phyloP scores from a whole-genome alignment of 345 rosid genomes.

The Trapa bicornis region DNA sequence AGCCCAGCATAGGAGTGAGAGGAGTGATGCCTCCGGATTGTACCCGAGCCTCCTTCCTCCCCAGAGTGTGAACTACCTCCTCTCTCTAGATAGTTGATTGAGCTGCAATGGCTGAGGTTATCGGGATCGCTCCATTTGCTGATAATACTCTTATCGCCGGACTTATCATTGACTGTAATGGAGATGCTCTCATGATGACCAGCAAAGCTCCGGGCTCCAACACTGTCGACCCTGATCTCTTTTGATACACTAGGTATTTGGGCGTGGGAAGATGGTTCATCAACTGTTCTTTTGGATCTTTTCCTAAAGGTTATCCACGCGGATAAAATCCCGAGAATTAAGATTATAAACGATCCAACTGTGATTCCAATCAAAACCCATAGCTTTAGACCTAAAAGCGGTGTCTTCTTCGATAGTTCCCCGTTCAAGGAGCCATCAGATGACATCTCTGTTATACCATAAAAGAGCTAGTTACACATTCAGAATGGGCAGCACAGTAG shows the following conservation, averaged over 20 bases:
- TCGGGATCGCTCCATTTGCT: slow-evolving; percentile 80
- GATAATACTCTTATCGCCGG: slow-evolving; percentile 31
- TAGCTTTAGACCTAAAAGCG: slow-evolving; percentile 69
- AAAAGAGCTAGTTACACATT: background rate
- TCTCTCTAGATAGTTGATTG: slow-evolving; percentile 53
- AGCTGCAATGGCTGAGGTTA: slow-evolving; percentile 67
- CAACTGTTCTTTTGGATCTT: slow-evolving; percentile 43
- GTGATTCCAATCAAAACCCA: slow-evolving; percentile 83
- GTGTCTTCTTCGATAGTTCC: slow-evolving; percentile 63
- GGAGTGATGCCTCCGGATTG: slow-evolving; percentile 41
- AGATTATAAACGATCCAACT: slow-evolving; percentile 62
- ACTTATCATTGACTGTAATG: slow-evolving; percentile 40
- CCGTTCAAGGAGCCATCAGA: slow-evolving; percentile 52
- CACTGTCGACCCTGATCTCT: slow-evolving; percentile 79
- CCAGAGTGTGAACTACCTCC: slow-evolving; percentile 66
- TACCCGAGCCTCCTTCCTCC: slow-evolving; percentile 82
- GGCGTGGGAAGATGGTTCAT: slow-evolving; percentile 31
- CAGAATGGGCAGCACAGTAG: background rate
- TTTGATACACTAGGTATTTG: slow-evolving; percentile 73
- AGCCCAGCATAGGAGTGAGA: slow-evolving; percentile 42
- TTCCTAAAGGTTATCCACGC: slow-evolving; percentile 67
- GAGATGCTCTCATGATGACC: slow-evolving; percentile 38
- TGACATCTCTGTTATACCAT: slow-evolving; percentile 30
- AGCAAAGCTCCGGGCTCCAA: slow-evolving; percentile 35
- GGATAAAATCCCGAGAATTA: slow-evolving; percentile 71